These are phyloP conservation scores for Xylaria acuta DNA, from an alignment of 495 filamentous ascomycete species.

Conservation along the genomic window DNA sequence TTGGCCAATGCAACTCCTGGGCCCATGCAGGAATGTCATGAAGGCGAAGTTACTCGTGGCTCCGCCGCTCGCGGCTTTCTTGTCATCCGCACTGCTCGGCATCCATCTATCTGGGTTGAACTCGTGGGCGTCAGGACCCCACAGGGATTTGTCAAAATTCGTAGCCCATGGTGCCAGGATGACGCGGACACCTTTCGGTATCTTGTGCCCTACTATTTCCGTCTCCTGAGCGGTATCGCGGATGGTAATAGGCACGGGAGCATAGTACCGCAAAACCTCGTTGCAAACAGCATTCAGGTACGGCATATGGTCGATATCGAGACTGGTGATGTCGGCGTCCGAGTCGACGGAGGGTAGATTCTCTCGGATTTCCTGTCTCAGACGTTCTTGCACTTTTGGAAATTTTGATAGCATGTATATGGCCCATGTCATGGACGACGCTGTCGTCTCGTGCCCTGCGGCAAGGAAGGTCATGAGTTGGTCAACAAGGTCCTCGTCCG, in stretches of 20 bases:
- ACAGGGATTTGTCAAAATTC: constrained; percentile 61
- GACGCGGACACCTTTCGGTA: constrained; percentile 64
- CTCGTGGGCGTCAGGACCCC: constrained; percentile 61
- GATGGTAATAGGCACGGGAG: constrained; percentile 62
- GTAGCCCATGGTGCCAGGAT: constrained; percentile 65
- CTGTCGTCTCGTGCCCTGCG: constrained; percentile 76
- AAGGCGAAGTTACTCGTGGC: constrained; percentile 64
- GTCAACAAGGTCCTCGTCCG: constrained; percentile 80
- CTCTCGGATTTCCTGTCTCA: constrained; percentile 61
- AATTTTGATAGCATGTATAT: constrained; percentile 57
- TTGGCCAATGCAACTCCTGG: constrained; percentile 67
- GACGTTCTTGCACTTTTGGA: constrained; percentile 55
- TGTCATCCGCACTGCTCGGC: constrained; percentile 40
- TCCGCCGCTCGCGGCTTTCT: constrained; percentile 51
- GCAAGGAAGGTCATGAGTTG: constrained; percentile 96
- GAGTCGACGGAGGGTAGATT: constrained; percentile 64
- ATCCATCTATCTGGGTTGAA: constrained; percentile 72
- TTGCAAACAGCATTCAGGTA: constrained; percentile 60
- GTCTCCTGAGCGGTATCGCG: constrained; percentile 70
- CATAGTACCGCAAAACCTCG: constrained; percentile 55
- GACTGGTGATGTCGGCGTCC: constrained; percentile 52
- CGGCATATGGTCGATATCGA: constrained; percentile 61
- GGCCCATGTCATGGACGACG: constrained; percentile 63
- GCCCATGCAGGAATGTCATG: constrained; percentile 67
- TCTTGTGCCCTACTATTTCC: constrained; percentile 60